phyloP scores from a whole-genome alignment of 352 stramenopile species.

The Nothophytophthora sp. region DNA sequence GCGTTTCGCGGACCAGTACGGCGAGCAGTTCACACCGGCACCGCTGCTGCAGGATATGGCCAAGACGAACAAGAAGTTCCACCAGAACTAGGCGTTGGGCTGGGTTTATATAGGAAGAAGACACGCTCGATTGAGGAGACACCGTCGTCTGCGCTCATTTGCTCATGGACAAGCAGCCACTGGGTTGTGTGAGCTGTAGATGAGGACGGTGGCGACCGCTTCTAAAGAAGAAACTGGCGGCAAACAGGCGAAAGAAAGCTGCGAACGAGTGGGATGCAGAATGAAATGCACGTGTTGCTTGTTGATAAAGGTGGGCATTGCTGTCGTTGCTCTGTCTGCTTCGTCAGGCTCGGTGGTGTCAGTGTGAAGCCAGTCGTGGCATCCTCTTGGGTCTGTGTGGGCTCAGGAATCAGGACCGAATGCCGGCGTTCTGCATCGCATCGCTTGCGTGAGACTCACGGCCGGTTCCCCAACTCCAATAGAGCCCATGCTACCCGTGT shows the following conservation, averaged over 20 bases:
- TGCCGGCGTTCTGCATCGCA: too few relatives aligned
- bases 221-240: conserved; percentile 12
- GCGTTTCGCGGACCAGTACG: conserved; percentile 94
- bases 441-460: too few relatives aligned
- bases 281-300: conserved; percentile 19
- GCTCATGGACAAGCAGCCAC: too few relatives aligned
- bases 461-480: too few relatives aligned
- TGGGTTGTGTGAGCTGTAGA: too few relatives aligned
- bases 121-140: background rate
- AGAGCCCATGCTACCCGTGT: background rate
- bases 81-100: conserved; percentile 66
- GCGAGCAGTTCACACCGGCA: conserved; percentile 95
- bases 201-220: conserved; percentile 1
- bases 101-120: conserved; percentile 11
- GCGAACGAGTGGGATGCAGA: conserved; percentile 22
- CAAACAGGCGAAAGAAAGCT: too few relatives aligned
- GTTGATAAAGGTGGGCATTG: background rate
- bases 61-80: conserved; percentile 98
- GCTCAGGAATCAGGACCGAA: too few relatives aligned
- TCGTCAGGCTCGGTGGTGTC: too few relatives aligned
- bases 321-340: background rate
- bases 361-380: too few relatives aligned
- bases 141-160: too few relatives aligned
- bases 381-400: too few relatives aligned
- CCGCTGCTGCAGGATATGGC: conserved; percentile 97